Base-by-base conservation (phyloP, 768 basidiomycete genomes). In the Serendipita sp. region DNA sequence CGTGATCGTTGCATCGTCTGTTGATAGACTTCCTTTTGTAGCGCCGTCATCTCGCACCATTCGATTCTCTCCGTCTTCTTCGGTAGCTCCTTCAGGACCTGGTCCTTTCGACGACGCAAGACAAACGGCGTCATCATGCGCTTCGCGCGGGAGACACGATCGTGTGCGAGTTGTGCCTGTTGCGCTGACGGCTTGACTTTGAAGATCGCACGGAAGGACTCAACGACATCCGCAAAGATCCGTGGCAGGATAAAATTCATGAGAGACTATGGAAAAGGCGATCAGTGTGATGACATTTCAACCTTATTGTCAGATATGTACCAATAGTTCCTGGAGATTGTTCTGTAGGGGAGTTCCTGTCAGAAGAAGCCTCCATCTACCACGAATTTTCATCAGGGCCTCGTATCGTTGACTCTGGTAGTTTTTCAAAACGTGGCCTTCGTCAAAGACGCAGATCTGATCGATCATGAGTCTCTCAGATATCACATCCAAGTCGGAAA, bases 51-150 rank as follows among this genome's bases (percentile, higher is more conserved):
- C 45, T 87, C 85, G 75, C 96, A 99, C 85, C 91, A 92, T 71
- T 93, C 91, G 67, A 97, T 90, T 44, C 88, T 85, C 71, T 98
- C 95, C 10, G 82, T 84, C 75, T 98, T 98, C 68, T 85, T 83
- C 2, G 96, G 96, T 41, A 99, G 81, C 69, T 97, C 94, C 71
- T 87, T 86, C 53, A 98, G 79, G 3, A 99, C 95, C 77, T 96
- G 93, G 70, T 94, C 92, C 75, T 99, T 99, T 70, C 94, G 83
- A 66, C 96, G 83, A n/a, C 96, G 87, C 18, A 99, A 79, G 28
- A 98, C 94, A 73, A 99, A 99, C 0, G 96, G 96, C 4, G 92
- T 96, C 89, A 99, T 92, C 93, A 99, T 97, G 73, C 92, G 92
- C 76, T 97, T 95, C 3, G 96, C 96, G 67, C 94, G 78, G 18